These are phyloP conservation scores for Chaetomidium leptoderma DNA, from an alignment of 495 filamentous ascomycete species.

Conservation along the genomic window DNA sequence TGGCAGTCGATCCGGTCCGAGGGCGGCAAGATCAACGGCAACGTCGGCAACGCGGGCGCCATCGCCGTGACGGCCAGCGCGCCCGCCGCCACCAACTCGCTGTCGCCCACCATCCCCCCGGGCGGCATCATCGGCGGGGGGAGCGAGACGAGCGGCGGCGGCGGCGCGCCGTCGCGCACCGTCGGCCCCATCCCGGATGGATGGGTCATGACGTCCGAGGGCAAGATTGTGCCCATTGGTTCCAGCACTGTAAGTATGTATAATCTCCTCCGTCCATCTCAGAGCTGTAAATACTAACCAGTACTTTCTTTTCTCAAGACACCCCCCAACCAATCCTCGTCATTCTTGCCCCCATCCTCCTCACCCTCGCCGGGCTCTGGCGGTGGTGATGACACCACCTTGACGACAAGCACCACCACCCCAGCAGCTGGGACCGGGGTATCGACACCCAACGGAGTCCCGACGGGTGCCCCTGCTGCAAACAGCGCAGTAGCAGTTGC, in stretches of 20 bases:
- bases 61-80: constrained; percentile 46
- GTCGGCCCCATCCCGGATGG: constrained; percentile 56
- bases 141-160: constrained; percentile 39
- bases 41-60: constrained; percentile 42
- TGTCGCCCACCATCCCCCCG: constrained; percentile 40
- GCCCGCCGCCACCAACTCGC: constrained; percentile 33
- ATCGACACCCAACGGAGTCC: neutral
- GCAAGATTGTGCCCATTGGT: constrained; percentile 60
- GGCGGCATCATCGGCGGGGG: constrained; percentile 59
- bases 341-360: neutral
- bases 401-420: neutral
- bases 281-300: neutral
- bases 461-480: neutral
- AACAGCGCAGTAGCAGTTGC: neutral
- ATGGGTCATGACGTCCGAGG: constrained; percentile 68
- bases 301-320: neutral
- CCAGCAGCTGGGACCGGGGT: neutral
- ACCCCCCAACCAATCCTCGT: constrained; percentile 8
- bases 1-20: constrained; percentile 60
- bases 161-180: constrained; percentile 46
- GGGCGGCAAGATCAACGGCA: constrained; percentile 59
- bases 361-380: constrained; percentile 1
- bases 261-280: neutral
- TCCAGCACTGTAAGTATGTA: constrained; percentile 35
- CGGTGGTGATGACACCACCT: constrained; percentile 1